Base-by-base conservation (phyloP, 345 rosid species). In the Populus deltoides region DNA sequence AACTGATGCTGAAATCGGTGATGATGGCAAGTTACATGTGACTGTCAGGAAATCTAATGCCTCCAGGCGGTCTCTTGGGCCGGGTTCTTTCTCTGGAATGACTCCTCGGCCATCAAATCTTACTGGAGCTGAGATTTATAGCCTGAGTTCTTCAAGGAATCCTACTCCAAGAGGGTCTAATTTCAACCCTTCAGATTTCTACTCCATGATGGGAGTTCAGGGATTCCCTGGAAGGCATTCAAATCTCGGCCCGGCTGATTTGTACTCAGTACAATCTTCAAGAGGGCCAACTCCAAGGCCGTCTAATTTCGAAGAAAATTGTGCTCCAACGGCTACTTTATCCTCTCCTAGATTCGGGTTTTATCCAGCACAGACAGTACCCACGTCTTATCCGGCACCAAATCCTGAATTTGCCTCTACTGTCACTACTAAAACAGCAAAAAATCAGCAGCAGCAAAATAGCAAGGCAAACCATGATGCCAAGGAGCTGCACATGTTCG, bases 371-470 rank as follows among this genome's bases (percentile, higher is more conserved):
- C 85, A 90, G 41, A 84, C 90, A 1, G 91, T 77, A 5, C 93
- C 92, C 17, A 80, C 92, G 2, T 83, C 96, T 0, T 91, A 94
- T 81, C 98, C 99, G 7, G 91, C 92, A 22, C 99, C 98, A n/a
- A 92, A 88, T 75, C 96, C 98, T 6, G 98, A 93, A 74, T 90
- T 93, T 24, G 80, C 97, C 0, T 77, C 91, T 1, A 57, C 88
- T 2, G 53, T 81, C 24, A 5, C 69, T 12, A 8, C 90, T 0
- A 87, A 84, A 78, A 79, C 74, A 61, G 80, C 79, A 16, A 88
- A 79, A 59, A 87, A 72, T 43, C 73, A 0, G 43, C 77, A 72
- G 57, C 75, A 61, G 66, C 24, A 71, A 51, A 82, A 82, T 39
- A 83, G 49, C 20, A 92, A 92, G 82, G 85, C 84, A 31, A 90